Percentiles rank a stretch among this genome's conserved stretches.
These are phyloP conservation scores for Dendrostoma leiphaemia DNA, from an alignment of 2,329 filamentous ascomycete genomes.

Conservation along the genomic window DNA sequence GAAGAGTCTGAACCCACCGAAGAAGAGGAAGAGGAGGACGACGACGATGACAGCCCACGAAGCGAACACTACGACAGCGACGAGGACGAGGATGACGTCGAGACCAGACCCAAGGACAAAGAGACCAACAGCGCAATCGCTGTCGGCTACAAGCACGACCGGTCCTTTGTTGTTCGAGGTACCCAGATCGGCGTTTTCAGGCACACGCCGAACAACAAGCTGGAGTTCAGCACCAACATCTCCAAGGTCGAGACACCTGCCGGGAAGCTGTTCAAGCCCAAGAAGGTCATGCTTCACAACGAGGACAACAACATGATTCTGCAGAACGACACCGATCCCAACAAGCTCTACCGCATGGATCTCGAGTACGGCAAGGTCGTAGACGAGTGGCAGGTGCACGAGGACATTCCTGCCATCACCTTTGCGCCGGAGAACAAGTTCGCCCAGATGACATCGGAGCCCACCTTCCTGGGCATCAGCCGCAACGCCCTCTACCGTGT, in stretches of 20 bases:
- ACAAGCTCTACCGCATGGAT: constrained; percentile 95
- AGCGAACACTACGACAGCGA: constrained; percentile 59
- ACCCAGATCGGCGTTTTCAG: constrained; percentile 99
- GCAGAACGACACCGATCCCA: constrained; percentile 79
- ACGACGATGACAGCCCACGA: constrained; percentile 53
- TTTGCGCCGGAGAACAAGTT: constrained; percentile 98
- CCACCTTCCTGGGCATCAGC: constrained; percentile 92
- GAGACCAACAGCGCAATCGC: constrained; percentile 92
- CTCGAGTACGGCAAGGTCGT: constrained; percentile 96
- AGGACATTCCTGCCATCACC: constrained; percentile 87
- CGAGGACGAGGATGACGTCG: constrained; percentile 76
- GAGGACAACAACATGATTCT: constrained; percentile 88
- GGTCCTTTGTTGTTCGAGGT: constrained; percentile 94
- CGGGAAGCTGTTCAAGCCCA: constrained; percentile 86
- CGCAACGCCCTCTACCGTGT: constrained; percentile 91
- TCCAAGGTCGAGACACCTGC: constrained; percentile 89
- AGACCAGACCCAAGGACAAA: constrained; percentile 63
- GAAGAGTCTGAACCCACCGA: constrained; percentile 33
- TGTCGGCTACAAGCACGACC: constrained; percentile 94
- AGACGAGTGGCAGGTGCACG: constrained; percentile 97
- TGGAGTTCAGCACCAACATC: constrained; percentile 96
- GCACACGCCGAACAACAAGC: constrained; percentile 85
- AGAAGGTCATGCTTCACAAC: constrained; percentile 94
- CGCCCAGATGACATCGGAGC: constrained; percentile 91
- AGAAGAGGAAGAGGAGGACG: constrained; percentile 46